These are phyloP conservation scores for Termitomyces sp. DNA, from an alignment of 768 basidiomycete species.

Conservation along the genomic window DNA sequence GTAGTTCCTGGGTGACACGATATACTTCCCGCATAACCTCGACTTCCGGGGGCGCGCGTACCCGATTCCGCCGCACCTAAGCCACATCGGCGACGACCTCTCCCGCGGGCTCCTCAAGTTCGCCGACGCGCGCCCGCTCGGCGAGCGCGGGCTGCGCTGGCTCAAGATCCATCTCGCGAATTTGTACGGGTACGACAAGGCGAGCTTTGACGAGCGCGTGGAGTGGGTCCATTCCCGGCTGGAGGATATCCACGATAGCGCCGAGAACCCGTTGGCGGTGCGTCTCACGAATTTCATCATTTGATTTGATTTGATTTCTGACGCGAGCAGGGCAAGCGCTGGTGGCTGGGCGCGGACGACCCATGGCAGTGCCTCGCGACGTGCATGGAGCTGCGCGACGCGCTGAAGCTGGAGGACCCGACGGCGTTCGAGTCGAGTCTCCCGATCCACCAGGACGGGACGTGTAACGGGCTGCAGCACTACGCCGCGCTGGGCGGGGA, in stretches of 20 bases:
- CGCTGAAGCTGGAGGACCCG: constrained; percentile 67
- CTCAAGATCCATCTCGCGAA: constrained; percentile 94
- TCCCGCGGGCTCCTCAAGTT: constrained; percentile 85
- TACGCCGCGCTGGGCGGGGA: constrained; percentile 98
- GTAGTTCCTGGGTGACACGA: constrained; percentile 80
- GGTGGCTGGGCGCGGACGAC: constrained; percentile 93
- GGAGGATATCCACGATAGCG: constrained; percentile 79
- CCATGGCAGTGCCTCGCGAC: constrained; percentile 97
- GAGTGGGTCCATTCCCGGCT: constrained; percentile 68
- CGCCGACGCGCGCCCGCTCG: constrained; percentile 72
- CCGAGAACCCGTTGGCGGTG: constrained; percentile 72
- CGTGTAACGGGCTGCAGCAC: constrained; percentile 97
- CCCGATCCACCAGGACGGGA: constrained; percentile 98
- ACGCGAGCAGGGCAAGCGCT: constrained; percentile 53
- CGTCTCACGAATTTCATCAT: too few relatives aligned
- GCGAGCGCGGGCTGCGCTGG: constrained; percentile 85
- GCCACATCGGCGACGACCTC: constrained; percentile 93
- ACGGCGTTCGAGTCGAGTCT: constrained; percentile 59
- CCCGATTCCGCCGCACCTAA: constrained; percentile 92
- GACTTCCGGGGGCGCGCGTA: constrained; percentile 98
- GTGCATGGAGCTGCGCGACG: constrained; percentile 83
- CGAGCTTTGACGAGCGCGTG: constrained; percentile 89
- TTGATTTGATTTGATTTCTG: too few relatives aligned
- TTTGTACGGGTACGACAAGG: constrained; percentile 92
- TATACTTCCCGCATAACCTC: constrained; percentile 94